phyloP scores from a whole-genome alignment of 2,329 filamentous ascomycete genomes.

The Claviceps digitariae region DNA sequence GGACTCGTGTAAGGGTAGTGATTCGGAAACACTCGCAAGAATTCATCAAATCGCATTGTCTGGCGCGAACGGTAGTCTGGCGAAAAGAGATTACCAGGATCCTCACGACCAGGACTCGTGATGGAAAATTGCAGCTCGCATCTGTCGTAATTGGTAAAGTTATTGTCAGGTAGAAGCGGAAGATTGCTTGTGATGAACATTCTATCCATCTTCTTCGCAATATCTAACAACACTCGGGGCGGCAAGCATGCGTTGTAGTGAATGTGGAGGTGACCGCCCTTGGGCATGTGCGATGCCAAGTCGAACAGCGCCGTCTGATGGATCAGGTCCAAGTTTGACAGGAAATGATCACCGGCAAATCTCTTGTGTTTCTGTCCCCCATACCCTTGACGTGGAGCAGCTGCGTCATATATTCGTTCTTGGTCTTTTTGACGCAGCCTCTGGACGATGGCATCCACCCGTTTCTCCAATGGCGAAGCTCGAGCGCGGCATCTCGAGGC shows the following conservation, averaged over 20 bases:
- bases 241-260: constrained; percentile 66
- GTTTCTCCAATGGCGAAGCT: constrained; percentile 21
- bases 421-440: constrained; percentile 23
- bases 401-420: constrained; percentile 20
- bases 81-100: constrained; percentile 35
- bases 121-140: constrained; percentile 53
- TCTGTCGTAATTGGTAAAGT: constrained; percentile 30
- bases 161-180: constrained; percentile 28
- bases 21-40: constrained; percentile 22
- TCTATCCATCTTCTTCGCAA: constrained; percentile 39
- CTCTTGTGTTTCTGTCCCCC: constrained; percentile 30
- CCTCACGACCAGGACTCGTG: constrained; percentile 20
- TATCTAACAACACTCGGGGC: constrained; percentile 43
- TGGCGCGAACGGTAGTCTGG: constrained; percentile 29
- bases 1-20: constrained; percentile 14
- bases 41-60: constrained; percentile 30
- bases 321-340: constrained; percentile 41
- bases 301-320: constrained; percentile 41
- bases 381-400: constrained; percentile 20
- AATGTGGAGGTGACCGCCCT: constrained; percentile 59
- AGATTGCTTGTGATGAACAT: constrained; percentile 56
- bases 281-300: constrained; percentile 48
- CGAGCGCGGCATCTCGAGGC: constrained; percentile 21
- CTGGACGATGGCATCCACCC: constrained; percentile 27
- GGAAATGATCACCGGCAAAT: constrained; percentile 42